Percentiles rank a stretch among this genome's conserved stretches.
These are phyloP conservation scores for Gautieria morchelliformis DNA, from an alignment of 768 basidiomycete species.

Conservation along the genomic window DNA sequence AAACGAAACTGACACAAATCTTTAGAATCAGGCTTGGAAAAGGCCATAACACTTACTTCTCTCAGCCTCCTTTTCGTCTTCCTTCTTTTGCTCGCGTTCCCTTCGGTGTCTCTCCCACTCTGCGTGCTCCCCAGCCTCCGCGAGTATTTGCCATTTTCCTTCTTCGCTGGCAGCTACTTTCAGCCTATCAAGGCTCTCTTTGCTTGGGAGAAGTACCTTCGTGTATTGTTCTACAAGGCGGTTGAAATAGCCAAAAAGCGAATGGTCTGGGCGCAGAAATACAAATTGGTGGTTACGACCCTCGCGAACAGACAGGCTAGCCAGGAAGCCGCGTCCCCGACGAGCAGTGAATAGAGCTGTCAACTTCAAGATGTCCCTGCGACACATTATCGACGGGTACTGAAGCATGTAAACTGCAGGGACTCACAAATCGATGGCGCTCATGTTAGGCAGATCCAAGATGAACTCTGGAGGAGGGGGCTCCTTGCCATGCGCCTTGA, in stretches of 20 bases:
- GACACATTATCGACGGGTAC: constrained; percentile 2
- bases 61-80: constrained; percentile 91
- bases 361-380: constrained; percentile 88
- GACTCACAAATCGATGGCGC: constrained; percentile 83
- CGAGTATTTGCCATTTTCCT: constrained; percentile 70
- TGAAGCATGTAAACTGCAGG: background rate
- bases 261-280: constrained; percentile 91
- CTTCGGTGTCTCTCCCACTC: constrained; percentile 83
- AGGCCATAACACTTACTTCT: constrained; percentile 42
- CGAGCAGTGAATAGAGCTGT: constrained; percentile 95
- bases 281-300: constrained; percentile 97
- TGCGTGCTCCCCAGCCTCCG: constrained; percentile 65
- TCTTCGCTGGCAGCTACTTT: constrained; percentile 54
- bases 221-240: constrained; percentile 94
- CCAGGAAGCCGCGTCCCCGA: constrained; percentile 79
- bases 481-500: constrained; percentile 17
- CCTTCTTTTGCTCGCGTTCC: constrained; percentile 75
- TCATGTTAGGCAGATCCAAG: constrained; percentile 80
- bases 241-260: constrained; percentile 95
- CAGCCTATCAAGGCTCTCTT: constrained; percentile 62
- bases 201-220: constrained; percentile 77
- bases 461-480: constrained; percentile 79
- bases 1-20: constrained; percentile 57
- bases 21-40: background rate
- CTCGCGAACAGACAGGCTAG: constrained; percentile 76